A percentile compares a stretch with the other conserved stretches of the same genome.
Conservation (phyloP, 2,329 filamentous ascomycete species). For the Myriangium duriaei region DNA sequence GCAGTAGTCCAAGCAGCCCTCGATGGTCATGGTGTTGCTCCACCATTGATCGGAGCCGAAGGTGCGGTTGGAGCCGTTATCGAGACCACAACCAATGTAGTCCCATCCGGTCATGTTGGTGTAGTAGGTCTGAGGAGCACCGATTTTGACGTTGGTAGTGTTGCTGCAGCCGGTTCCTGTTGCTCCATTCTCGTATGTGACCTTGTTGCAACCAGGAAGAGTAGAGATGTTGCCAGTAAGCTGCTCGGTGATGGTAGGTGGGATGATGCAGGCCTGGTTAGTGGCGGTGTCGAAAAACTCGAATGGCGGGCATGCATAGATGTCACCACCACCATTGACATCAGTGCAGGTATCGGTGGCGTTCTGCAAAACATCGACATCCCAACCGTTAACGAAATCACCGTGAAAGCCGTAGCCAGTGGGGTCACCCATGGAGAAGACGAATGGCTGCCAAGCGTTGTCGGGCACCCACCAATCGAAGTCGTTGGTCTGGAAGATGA, state of each 20-base stretch:
- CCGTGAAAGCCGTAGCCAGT: slow-evolving; percentile 43
- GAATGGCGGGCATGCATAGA: slow-evolving; percentile 23
- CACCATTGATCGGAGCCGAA: slow-evolving; percentile 13
- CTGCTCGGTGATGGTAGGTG: slow-evolving; percentile 20
- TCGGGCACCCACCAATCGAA: slow-evolving; percentile 25
- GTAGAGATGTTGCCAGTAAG: slow-evolving; percentile 19
- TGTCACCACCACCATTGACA: slow-evolving; percentile 19
- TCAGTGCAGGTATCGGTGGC: slow-evolving; percentile 26
- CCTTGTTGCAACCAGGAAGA: slow-evolving; percentile 24
- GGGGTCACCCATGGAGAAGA: slow-evolving; percentile 36
- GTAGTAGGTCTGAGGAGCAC: slow-evolving; percentile 11
- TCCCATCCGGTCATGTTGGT: slow-evolving; percentile 15
- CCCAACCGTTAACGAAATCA: slow-evolving; percentile 41
- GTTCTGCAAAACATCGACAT: slow-evolving; percentile 26
- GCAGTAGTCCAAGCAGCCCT: slow-evolving; percentile 20
- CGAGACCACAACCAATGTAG: slow-evolving; percentile 21
- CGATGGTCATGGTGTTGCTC: slow-evolving; percentile 17
- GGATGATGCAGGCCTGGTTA: slow-evolving; percentile 19
- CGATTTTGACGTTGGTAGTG: slow-evolving; percentile 14
- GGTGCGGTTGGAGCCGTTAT: slow-evolving; percentile 15
- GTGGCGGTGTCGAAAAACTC: slow-evolving; percentile 18
- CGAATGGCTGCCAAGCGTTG: slow-evolving; percentile 24
- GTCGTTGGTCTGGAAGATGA: slow-evolving; percentile 22
- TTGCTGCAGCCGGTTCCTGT: slow-evolving; percentile 14
- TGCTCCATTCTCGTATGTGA: slow-evolving; percentile 19